Evolutionary conservation across 371 early-diverging fungal species (phyloP).

Genomic region (Apophysomyces sp.): DNA sequence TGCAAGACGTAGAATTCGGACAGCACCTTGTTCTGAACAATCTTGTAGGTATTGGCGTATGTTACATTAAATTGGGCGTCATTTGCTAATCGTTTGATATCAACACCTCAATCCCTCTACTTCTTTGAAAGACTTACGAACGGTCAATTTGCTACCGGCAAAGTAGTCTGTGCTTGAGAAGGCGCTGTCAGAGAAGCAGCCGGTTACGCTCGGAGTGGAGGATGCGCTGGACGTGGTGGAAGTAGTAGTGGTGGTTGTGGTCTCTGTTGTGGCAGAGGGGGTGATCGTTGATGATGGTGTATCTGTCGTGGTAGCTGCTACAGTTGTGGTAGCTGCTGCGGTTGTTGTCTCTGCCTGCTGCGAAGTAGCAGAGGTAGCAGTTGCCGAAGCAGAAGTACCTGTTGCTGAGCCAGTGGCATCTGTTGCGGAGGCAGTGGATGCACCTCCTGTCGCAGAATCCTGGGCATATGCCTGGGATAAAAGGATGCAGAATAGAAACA

Average conservation of each 20-base stretch:
- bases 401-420: not conserved
- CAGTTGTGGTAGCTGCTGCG: slow-evolving; percentile 3
- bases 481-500: not conserved
- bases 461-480: not conserved
- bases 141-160: slow-evolving; percentile 12
- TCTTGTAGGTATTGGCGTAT: slow-evolving; percentile 28
- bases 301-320: not conserved
- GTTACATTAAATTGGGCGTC: slow-evolving; percentile 21
- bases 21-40: slow-evolving; percentile 20
- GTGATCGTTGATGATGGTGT: slow-evolving; percentile 1
- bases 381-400: too few relatives aligned
- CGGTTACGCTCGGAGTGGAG: not conserved
- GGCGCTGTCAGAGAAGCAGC: slow-evolving; percentile 20
- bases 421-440: not conserved
- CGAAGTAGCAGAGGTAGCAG: not conserved
- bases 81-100: not conserved
- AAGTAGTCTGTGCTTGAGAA: slow-evolving; percentile 19
- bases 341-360: not conserved
- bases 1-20: slow-evolving; percentile 31
- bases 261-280: not conserved
- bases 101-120: not conserved
- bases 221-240: not conserved
- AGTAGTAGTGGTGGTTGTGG: slow-evolving; percentile 2
- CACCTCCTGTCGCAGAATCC: not conserved
- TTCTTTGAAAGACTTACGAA: not conserved